Base-by-base conservation (phyloP, 257 asterid genomes). In the Nicotiana obtusifolia region DNA sequence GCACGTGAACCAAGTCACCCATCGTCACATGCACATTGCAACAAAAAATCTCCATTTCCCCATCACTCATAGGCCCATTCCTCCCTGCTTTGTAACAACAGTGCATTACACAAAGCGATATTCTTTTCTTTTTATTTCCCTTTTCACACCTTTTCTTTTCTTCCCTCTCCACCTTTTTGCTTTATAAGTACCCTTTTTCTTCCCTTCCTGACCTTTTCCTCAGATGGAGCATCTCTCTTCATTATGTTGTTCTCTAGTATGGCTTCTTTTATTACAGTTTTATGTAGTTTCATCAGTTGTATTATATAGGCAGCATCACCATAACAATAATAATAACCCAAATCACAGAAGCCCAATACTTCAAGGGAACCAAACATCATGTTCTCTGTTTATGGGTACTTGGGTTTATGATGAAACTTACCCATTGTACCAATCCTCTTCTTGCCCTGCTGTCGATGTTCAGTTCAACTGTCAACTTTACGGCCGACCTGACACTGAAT, bases 401-500 rank as follows among this genome's bases (percentile, higher is more conserved):
- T 96, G 99, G 99, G 91, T 96, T 37, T 85, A 84, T 5, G 99
- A 94, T 44, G 94, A 93, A 2, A 81, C 87, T 5, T 89, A 91
- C 49, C 98, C 97, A 4, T 31, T 86, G 3, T 96, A 96, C 83
- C 91, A 89, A 11, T 90, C 89, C 24, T 87, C 94, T 33, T 81
- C 85, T 4, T 96, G 99, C 82, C 89, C 93, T 5, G 64, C 88
- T 1, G 88, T 96, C 59, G 99, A 96, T 86, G 77, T 95, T 0
- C 88, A 91, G 75, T 96, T 96, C 86, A 94, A 94, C 85, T 96
- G 99, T 78, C 94, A 83, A 41, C 80, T 85, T 90, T 96, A 85
- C 68, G 99, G 98, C n/a, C 85, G 99, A 10, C 98, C 99, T 0
- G 99, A 96, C 60, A 79, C 98, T 15, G 97, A 92, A 56, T 96